Conservation (phyloP, 192 early-diverging fungal genomes). For the Pilobolus umbonatus region DNA sequence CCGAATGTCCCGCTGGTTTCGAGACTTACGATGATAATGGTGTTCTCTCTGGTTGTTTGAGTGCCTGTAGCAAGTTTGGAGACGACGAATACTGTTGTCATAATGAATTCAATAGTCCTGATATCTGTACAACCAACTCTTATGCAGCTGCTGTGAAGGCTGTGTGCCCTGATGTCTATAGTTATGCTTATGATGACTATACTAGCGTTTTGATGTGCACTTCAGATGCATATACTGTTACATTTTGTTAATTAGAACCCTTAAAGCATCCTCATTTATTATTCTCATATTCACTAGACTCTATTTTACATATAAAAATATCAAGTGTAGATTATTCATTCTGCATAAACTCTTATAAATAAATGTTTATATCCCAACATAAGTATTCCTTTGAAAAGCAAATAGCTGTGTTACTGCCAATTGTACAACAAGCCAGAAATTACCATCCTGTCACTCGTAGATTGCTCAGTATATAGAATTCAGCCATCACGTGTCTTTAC, state of each 20-base stretch:
- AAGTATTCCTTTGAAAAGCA: too few relatives aligned
- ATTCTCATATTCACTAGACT: too few relatives aligned
- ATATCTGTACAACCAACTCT: conserved; percentile 11
- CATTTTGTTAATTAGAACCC: conserved; percentile 23
- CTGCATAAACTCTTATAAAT: too few relatives aligned
- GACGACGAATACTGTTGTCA: conserved; percentile 24
- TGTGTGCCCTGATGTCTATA: conserved; percentile 22
- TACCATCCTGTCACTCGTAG: too few relatives aligned
- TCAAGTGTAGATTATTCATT: too few relatives aligned
- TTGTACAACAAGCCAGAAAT: too few relatives aligned
- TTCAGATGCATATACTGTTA: conserved; percentile 22
- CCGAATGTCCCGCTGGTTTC: conserved; percentile 22
- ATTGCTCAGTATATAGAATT: too few relatives aligned
- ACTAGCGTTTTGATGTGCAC: conserved; percentile 21
- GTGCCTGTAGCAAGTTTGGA: conserved; percentile 17
- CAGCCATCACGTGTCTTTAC: too few relatives aligned
- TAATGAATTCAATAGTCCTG: conserved; percentile 13
- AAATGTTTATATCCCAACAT: too few relatives aligned
- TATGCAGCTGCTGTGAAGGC: conserved; percentile 17
- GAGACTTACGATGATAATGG: conserved; percentile 16
- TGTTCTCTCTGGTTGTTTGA: conserved; percentile 21
- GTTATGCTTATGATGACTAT: conserved; percentile 33
- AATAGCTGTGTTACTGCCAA: too few relatives aligned
- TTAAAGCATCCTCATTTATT: too few relatives aligned
- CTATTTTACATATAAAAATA: too few relatives aligned